Base-by-base conservation (phyloP, 1,284 basidiomycete genomes). In the Cutaneotrichosporon sp. region DNA sequence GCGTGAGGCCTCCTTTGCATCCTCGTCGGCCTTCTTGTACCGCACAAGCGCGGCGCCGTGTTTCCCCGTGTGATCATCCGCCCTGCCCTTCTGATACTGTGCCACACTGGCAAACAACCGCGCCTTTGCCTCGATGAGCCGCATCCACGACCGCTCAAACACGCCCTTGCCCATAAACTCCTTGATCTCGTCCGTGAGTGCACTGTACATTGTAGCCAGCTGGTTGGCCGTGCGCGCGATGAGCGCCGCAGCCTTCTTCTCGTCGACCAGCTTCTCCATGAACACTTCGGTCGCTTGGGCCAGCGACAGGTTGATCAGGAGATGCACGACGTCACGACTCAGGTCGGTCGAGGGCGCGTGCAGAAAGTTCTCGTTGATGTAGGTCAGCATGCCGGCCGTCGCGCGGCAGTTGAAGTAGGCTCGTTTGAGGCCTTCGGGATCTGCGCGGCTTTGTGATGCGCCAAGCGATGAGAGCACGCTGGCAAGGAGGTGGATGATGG, bases 351-450 rank as follows among this genome's bases (percentile, higher is more conserved):
- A 93, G 0, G 96, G 96, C 0, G 96, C 96, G 68, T 98, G 96
- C 0, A 98, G 78, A 74, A 99, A 98, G 80, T 98, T 98, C 74
- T 98, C 94, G 77, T 97, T 97, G 80, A 99, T 94, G 71, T 98
- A 98, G 10, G 86, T 90, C 65, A 97, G 83, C 90, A 98, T 96
- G 20, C 96, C 96, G 0, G 94, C 90, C 31, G 89, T 86, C n/a
- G 89, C 86, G 17, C 88, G 81, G 64, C 91, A 87, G 72, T 92
- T 92, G 74, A 91, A 84, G 78, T 97, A 98, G 0, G 92, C 84
- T 22, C 92, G 84, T 75, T 97, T 97, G 63, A 93, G 76, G n/a
- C 93, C 93, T 70, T 98, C 93, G 3, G 90, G 88, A 46, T 71
- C 72, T 24, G 74, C 66, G 32, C 74, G 61, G 50, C 90, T 87